These are phyloP conservation scores for Phytopythium chamaehyphon DNA, from an alignment of 352 stramenopile species.

Conservation along the genomic window DNA sequence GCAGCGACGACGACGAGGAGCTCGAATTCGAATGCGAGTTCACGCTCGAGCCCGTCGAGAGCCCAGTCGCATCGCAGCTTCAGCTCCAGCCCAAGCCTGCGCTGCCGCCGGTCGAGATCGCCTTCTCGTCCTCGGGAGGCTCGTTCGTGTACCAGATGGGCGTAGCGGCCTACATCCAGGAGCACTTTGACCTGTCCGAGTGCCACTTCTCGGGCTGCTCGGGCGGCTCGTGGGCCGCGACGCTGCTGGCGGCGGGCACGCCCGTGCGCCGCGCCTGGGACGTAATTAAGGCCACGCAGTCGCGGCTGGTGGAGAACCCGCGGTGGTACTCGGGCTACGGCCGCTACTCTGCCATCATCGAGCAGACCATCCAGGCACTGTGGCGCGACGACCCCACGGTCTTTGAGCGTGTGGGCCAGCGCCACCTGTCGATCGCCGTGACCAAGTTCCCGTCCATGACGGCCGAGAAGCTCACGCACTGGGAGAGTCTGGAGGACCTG, in stretches of 20 bases:
- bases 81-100: neutral
- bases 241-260: slow-evolving; percentile 47
- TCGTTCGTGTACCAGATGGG: slow-evolving; percentile 78
- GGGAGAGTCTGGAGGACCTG: slow-evolving; percentile 54
- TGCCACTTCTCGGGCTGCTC: slow-evolving; percentile 33
- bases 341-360: slow-evolving; percentile 50
- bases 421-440: slow-evolving; percentile 50
- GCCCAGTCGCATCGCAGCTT: too few relatives aligned
- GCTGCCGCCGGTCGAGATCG: slow-evolving; percentile 43
- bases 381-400: slow-evolving; percentile 52
- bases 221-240: slow-evolving; percentile 22
- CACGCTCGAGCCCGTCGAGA: slow-evolving; percentile 10
- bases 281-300: slow-evolving; percentile 52
- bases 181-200: slow-evolving; percentile 37
- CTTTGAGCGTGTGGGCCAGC: slow-evolving; percentile 32
- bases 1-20: slow-evolving; percentile 29
- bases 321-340: slow-evolving; percentile 67
- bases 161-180: slow-evolving; percentile 60
- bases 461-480: slow-evolving; percentile 47
- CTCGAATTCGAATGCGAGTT: slow-evolving; percentile 2
- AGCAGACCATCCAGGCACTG: slow-evolving; percentile 43
- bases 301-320: slow-evolving; percentile 30
- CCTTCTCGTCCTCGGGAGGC: slow-evolving; percentile 60
- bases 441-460: slow-evolving; percentile 60
- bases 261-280: slow-evolving; percentile 37